Evolutionary conservation across 108 stramenopile genomes (phyloP).

Genomic region (Nitzschia putrida): DNA sequence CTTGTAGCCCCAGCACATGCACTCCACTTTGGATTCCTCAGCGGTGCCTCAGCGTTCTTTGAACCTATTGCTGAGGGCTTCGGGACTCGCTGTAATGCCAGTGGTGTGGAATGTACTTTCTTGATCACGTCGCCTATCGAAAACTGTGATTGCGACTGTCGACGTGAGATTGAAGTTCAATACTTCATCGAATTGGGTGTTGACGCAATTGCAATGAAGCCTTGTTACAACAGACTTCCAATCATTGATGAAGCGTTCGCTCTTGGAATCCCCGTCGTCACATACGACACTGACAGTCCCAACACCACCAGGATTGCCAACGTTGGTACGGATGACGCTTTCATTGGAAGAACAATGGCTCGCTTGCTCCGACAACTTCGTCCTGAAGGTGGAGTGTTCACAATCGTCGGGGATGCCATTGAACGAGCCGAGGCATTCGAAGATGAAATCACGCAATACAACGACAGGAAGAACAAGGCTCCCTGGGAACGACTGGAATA

Average conservation of each 20-base stretch:
- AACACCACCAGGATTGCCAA: slow-evolving; percentile 8
- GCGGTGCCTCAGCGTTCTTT: too few species aligned
- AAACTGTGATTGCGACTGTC: too few species aligned
- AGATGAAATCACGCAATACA: slow-evolving; percentile 6
- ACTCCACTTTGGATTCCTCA: too few species aligned
- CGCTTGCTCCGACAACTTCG: slow-evolving; percentile 36
- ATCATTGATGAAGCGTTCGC: neutral
- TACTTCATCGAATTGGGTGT: too few species aligned
- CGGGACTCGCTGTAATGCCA: too few species aligned
- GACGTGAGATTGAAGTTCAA: too few species aligned
- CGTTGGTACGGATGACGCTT: slow-evolving; percentile 39
- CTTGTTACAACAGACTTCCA: too few species aligned
- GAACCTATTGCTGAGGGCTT: too few species aligned
- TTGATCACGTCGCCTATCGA: too few species aligned
- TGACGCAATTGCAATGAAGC: too few species aligned
- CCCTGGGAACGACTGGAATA: slow-evolving; percentile 8
- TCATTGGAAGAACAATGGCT: slow-evolving; percentile 35
- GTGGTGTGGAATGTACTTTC: too few species aligned
- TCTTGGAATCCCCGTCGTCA: slow-evolving; percentile 11
- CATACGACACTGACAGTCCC: slow-evolving; percentile 11
- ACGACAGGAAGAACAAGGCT: neutral
- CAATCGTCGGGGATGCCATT: slow-evolving; percentile 3
- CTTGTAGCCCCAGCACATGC: too few species aligned
- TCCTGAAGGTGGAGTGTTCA: slow-evolving; percentile 36
- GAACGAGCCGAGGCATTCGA: slow-evolving; percentile 5